A percentile compares a stretch with the other conserved stretches of the same genome.
Evolutionary conservation across 345 rosid species (phyloP).

Genomic region (Eucalyptus marginata): DNA sequence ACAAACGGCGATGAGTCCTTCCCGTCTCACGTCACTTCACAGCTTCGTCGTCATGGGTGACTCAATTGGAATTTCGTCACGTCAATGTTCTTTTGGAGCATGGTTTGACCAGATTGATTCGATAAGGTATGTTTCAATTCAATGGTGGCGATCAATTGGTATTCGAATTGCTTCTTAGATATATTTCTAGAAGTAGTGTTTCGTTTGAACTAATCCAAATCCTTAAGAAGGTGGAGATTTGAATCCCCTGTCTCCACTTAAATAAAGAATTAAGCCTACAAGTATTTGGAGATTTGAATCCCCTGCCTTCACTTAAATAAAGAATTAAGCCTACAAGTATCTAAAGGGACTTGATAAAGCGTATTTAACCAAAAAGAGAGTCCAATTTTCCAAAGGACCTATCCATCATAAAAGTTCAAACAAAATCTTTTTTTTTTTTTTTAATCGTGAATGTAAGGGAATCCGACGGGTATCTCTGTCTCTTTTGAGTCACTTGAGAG

Average conservation of each 20-base stretch:
- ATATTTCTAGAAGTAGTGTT: neutral
- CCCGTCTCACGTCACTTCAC: neutral
- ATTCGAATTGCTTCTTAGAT: neutral
- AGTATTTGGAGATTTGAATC: neutral
- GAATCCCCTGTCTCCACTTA: fast-evolving
- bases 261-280: neutral
- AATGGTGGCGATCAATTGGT: neutral
- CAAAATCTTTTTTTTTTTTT: neutral
- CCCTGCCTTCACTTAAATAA: fast-evolving
- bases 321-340: neutral
- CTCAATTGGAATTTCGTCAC: neutral
- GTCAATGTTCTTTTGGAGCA: neutral
- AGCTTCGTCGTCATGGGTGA: neutral
- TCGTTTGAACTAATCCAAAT: neutral
- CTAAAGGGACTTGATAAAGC: neutral
- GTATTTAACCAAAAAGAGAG: neutral
- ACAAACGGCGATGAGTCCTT: neutral
- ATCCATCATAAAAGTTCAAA: neutral
- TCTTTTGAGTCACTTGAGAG: neutral
- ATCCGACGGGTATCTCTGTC: neutral
- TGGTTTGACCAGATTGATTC: neutral
- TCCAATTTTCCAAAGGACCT: neutral
- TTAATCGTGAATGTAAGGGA: neutral
- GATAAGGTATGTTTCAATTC: neutral
- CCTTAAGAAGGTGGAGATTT: fast-evolving